These are phyloP conservation scores for Trichoderma brevicompactum DNA, from an alignment of 2,329 filamentous ascomycete genomes.

Conservation along the genomic window DNA sequence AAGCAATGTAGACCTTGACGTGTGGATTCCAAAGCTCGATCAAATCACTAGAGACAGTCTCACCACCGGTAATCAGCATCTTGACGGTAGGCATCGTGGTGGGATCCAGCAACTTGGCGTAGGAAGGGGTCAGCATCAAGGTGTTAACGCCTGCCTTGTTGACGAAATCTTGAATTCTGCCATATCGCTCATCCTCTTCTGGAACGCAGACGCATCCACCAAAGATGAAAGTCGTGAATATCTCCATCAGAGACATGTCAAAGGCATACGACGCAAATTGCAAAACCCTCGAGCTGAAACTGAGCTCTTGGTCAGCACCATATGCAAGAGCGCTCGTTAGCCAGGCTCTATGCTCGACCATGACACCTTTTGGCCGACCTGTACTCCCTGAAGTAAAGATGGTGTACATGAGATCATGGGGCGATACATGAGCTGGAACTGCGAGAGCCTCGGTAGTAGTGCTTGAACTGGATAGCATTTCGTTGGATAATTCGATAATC, in stretches of 20 bases:
- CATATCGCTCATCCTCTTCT: slow-evolving; percentile 31
- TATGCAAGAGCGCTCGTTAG: slow-evolving; percentile 15
- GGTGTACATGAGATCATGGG: slow-evolving; percentile 25
- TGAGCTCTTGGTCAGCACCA: not conserved
- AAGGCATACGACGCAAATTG: slow-evolving; percentile 37
- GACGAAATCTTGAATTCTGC: slow-evolving; percentile 31
- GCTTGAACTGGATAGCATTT: not conserved
- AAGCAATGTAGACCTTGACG: slow-evolving; percentile 17
- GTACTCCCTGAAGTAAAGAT: slow-evolving; percentile 38
- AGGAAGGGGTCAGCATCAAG: slow-evolving; percentile 36
- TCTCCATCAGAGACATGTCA: slow-evolving; percentile 35
- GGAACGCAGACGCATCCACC: slow-evolving; percentile 36
- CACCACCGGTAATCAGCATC: slow-evolving; percentile 31
- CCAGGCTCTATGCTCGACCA: slow-evolving; percentile 34
- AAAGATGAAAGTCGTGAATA: slow-evolving; percentile 6
- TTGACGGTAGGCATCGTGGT: slow-evolving; percentile 8
- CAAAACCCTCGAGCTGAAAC: slow-evolving; percentile 30
- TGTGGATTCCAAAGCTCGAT: not conserved
- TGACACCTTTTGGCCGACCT: slow-evolving; percentile 35
- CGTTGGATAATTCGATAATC: not conserved
- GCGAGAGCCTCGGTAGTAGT: not conserved
- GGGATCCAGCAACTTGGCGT: slow-evolving; percentile 35
- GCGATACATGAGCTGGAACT: not conserved
- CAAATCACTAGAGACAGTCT: slow-evolving; percentile 29
- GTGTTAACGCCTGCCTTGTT: slow-evolving; percentile 31